phyloP scores from a whole-genome alignment of 371 early-diverging fungal species.

The Actinomortierella ambigua region DNA sequence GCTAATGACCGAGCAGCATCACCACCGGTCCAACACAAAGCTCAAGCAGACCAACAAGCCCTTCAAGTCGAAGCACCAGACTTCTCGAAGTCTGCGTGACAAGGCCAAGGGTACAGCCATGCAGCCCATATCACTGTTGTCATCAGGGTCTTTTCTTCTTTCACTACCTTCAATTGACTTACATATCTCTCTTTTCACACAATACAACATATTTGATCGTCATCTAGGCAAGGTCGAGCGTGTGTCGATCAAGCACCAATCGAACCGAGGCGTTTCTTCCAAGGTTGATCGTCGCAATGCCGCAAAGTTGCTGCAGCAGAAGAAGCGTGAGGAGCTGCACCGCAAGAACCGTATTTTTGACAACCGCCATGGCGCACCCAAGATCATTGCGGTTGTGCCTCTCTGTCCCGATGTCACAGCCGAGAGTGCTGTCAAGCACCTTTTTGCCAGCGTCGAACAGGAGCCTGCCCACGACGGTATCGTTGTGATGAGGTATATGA shows the following conservation, averaged over 20 bases:
- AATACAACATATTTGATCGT: neutral
- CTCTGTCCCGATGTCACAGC: conserved; percentile 83
- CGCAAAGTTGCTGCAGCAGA: conserved; percentile 79
- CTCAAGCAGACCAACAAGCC: conserved; percentile 93
- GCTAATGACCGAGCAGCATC: conserved; percentile 36
- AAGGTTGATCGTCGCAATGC: conserved; percentile 88
- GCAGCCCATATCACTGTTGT: neutral
- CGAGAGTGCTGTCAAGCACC: conserved; percentile 53
- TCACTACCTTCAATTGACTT: neutral
- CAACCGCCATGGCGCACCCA: conserved; percentile 85
- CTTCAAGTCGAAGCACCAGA: conserved; percentile 90
- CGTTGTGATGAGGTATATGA: conserved; percentile 46
- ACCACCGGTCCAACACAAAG: conserved; percentile 57
- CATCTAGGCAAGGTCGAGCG: conserved; percentile 72
- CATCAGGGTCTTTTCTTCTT: neutral
- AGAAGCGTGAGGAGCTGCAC: conserved; percentile 77
- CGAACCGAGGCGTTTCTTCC: conserved; percentile 48
- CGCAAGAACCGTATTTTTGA: conserved; percentile 77
- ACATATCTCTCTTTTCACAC: neutral
- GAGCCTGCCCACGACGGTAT: conserved; percentile 45
- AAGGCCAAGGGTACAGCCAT: conserved; percentile 72
- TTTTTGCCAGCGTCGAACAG: conserved; percentile 62
- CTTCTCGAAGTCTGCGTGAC: conserved; percentile 81
- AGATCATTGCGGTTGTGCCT: conserved; percentile 84
- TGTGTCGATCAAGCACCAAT: conserved; percentile 57